Evolutionary conservation across 1,284 basidiomycete species (phyloP).

Genomic region (Bjerkandera adusta): DNA sequence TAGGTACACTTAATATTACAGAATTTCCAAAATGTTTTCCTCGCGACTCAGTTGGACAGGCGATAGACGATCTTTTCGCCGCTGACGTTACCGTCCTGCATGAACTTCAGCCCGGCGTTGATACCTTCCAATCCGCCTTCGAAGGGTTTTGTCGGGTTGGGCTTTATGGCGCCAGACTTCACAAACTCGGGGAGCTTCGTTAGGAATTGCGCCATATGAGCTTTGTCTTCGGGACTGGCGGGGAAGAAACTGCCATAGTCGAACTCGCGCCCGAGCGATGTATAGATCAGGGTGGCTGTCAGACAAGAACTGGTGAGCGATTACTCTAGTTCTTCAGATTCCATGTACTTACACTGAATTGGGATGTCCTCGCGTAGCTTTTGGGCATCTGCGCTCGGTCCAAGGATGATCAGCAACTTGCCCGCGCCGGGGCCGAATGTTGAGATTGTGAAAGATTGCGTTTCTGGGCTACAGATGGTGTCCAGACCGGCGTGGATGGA

Average conservation of each 20-base stretch:
- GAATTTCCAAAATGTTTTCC: background rate
- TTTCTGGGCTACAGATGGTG: conserved; percentile 19
- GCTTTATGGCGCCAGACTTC: conserved; percentile 18
- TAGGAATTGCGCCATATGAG: conserved; percentile 21
- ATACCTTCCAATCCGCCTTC: conserved; percentile 21
- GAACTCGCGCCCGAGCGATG: conserved; percentile 20
- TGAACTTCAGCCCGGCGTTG: conserved; percentile 19
- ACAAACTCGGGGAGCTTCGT: conserved; percentile 20
- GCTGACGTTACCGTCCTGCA: conserved; percentile 22
- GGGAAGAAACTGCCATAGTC: conserved; percentile 10
- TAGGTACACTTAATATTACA: background rate
- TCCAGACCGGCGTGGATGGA: conserved; percentile 23
- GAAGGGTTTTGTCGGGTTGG: conserved; percentile 23
- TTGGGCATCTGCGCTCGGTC: conserved; percentile 11
- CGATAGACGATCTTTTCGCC: conserved; percentile 25
- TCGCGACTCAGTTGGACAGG: conserved; percentile 2
- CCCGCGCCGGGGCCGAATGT: conserved; percentile 19
- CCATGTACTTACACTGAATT: conserved; percentile 12
- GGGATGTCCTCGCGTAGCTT: conserved; percentile 16
- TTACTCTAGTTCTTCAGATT: background rate
- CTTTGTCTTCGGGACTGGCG: conserved; percentile 18
- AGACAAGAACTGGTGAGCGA: background rate
- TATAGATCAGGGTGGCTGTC: conserved; percentile 18
- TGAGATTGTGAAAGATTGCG: conserved; percentile 16
- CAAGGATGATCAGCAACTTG: conserved; percentile 17